Conservation (phyloP, 345 rosid genomes). For the Turritis glabra region DNA sequence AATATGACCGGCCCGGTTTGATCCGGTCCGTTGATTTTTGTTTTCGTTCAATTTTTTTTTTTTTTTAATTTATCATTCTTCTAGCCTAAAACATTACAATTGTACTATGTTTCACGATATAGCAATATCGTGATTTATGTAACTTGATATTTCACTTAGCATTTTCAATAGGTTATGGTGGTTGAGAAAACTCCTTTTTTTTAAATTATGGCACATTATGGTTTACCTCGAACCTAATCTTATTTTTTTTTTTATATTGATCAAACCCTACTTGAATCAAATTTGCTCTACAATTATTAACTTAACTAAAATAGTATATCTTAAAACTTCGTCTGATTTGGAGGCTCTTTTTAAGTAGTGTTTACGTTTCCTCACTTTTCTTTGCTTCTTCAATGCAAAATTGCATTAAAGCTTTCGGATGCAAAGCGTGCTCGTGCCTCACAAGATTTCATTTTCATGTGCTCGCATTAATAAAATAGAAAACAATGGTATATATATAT, state of each 20-base stretch:
- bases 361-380: slow-evolving; percentile 5
- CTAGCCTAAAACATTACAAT: neutral
- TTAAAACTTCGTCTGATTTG: neutral
- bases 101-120: no score
- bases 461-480: neutral
- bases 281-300: neutral
- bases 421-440: slow-evolving; percentile 33
- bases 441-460: slow-evolving; percentile 29
- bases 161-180: neutral
- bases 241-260: neutral
- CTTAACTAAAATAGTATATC: neutral
- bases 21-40: neutral
- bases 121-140: neutral
- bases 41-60: neutral
- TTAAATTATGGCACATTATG: neutral
- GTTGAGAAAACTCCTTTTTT: neutral
- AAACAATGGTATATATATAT: neutral
- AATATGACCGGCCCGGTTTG: slow-evolving; percentile 16
- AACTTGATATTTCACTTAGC: no score
- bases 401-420: slow-evolving; percentile 27
- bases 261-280: neutral
- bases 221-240: neutral
- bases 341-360: neutral
- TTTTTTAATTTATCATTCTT: neutral
- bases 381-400: slow-evolving; percentile 18